phyloP scores from a whole-genome alignment of 2,329 filamentous ascomycete genomes.

The Neofusicoccum parvum region DNA sequence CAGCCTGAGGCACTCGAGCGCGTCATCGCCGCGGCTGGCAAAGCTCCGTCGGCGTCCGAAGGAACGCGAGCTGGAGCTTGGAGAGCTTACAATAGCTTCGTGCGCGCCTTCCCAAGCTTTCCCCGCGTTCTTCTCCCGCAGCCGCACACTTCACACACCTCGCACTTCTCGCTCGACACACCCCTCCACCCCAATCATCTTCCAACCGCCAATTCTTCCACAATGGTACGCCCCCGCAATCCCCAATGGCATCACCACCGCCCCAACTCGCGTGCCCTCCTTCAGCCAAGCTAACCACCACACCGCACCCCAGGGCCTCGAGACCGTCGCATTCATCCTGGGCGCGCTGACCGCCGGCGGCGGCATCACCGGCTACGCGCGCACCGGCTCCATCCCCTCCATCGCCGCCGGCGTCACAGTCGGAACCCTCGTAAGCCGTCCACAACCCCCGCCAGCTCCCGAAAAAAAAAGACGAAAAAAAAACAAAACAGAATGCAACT shows the following conservation, averaged over 20 bases:
- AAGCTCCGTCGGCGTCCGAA: background rate
- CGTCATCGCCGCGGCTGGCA: conserved; percentile 1
- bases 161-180: background rate
- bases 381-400: conserved; percentile 84
- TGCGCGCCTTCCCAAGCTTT: background rate
- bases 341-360: conserved; percentile 82
- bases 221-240: conserved; percentile 4
- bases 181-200: background rate
- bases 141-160: background rate
- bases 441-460: background rate
- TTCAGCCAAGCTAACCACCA: conserved; percentile 2
- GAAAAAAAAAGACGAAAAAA: too few species aligned
- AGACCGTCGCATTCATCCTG: conserved; percentile 73
- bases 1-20: background rate
- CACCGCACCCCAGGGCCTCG: conserved; percentile 37
- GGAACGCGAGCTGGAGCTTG: background rate
- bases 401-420: conserved; percentile 83
- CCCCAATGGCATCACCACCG: background rate
- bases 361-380: conserved; percentile 82
- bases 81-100: conserved; percentile 3
- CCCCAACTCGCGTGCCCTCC: background rate
- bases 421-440: conserved; percentile 61
- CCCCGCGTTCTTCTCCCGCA: background rate
- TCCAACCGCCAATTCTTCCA: background rate
- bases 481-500: background rate